Conservation (phyloP, 2,329 filamentous ascomycete genomes). For the Ophiocordyceps unilateralis region DNA sequence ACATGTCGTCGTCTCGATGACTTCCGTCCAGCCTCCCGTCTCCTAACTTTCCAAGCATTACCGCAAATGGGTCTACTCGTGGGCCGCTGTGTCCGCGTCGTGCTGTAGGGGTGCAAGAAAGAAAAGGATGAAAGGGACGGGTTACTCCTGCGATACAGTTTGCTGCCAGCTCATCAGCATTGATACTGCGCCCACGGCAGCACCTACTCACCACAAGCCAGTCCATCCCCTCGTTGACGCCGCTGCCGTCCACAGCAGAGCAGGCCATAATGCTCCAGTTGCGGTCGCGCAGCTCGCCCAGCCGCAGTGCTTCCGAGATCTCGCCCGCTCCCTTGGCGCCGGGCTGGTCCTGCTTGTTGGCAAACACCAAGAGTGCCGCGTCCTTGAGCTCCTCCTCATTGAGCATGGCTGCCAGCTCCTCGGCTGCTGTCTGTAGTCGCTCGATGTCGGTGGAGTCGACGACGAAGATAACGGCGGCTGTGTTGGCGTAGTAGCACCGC, state of each 20-base stretch:
- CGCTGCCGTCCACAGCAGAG: conserved; percentile 86
- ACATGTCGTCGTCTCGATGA: too few species aligned
- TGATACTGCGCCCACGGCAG: neutral
- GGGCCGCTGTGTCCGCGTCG: conserved; percentile 6
- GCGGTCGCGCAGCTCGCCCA: conserved; percentile 82
- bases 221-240: conserved; percentile 96
- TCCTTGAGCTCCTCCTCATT: conserved; percentile 95
- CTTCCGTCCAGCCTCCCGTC: neutral
- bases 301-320: conserved; percentile 79
- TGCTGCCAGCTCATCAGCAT: conserved; percentile 9
- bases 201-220: conserved; percentile 69
- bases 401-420: conserved; percentile 87
- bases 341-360: conserved; percentile 97
- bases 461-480: conserved; percentile 94
- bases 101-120: conserved; percentile 5
- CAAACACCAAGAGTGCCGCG: conserved; percentile 82
- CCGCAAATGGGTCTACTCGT: too few species aligned
- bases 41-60: neutral
- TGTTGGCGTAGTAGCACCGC: conserved; percentile 99
- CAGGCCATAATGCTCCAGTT: conserved; percentile 99
- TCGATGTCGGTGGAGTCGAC: conserved; percentile 98
- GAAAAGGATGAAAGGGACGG: neutral
- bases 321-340: conserved; percentile 92
- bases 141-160: conserved; percentile 19
- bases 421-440: conserved; percentile 75